phyloP scores from a whole-genome alignment of 2,329 filamentous ascomycete species.

The Aspergillus sp. region DNA sequence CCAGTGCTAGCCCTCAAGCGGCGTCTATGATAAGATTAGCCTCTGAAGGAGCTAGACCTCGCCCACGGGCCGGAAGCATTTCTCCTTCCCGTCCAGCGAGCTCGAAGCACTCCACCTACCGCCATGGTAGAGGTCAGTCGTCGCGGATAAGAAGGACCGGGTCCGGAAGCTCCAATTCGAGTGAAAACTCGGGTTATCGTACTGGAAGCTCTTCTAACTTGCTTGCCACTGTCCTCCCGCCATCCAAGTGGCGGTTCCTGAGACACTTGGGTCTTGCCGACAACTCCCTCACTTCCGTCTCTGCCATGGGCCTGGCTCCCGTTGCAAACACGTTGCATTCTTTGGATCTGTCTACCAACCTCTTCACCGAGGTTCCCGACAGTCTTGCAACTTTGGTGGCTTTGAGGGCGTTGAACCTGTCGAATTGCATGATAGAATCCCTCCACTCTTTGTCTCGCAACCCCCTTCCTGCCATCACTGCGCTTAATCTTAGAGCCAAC shows the following conservation, averaged over 20 bases:
- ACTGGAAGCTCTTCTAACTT: constrained; percentile 78
- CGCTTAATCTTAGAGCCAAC: constrained; percentile 88
- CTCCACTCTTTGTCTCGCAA: constrained; percentile 84
- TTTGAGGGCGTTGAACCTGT: constrained; percentile 89
- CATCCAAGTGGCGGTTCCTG: constrained; percentile 93
- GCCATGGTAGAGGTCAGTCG: constrained; percentile 66
- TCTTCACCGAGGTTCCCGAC: constrained; percentile 93
- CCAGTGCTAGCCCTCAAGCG: constrained; percentile 55
- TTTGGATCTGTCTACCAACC: constrained; percentile 87
- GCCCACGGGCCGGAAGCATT: constrained; percentile 67
- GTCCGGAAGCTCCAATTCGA: constrained; percentile 91
- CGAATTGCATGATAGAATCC: constrained; percentile 96
- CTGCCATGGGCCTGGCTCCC: constrained; percentile 74
- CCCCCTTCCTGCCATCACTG: constrained; percentile 86
- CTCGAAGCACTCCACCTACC: constrained; percentile 70
- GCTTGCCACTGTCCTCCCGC: constrained; percentile 71
- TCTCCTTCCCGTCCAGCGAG: constrained; percentile 79
- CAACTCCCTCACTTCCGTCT: constrained; percentile 83
- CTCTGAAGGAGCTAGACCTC: constrained; percentile 55
- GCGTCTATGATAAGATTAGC: constrained; percentile 58
- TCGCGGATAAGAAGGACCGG: constrained; percentile 83
- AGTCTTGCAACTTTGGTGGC: constrained; percentile 83
- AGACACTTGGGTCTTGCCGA: constrained; percentile 90
- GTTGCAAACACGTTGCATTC: constrained; percentile 88
- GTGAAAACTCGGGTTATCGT: constrained; percentile 58